Base-by-base conservation (phyloP, 1,139 yeast genomes). In the Saccharomyces uvarum region DNA sequence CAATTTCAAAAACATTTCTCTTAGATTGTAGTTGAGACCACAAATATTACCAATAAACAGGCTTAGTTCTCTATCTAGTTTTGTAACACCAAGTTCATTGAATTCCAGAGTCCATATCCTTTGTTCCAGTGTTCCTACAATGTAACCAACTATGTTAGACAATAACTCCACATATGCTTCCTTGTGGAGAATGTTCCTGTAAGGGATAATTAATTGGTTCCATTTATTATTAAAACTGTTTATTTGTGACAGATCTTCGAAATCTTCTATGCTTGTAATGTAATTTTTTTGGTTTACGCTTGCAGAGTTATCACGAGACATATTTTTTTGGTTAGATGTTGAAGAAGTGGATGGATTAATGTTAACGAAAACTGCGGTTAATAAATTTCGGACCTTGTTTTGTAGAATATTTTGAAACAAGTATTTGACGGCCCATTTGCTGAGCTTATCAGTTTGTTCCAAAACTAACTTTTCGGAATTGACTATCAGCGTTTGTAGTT, bases 71-170 rank as follows among this genome's bases (percentile, higher is more conserved):
- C 88, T 82, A 63, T 95, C 99, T 52, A 95, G 74, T 60, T 84
- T 86, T 38, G 90, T 78, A 0, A 96, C 84, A 0, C 98, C 98
- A 51, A 88, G 73, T 61, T 88, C 96, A 63, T 88, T 90, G 58
- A 89, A 82, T 53, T 82, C 82, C 48, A 88, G 75, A 3, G 76
- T 61, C 80, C 90, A 80, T 47, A 93, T 74, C 63, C 84, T 83
- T 61, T 80, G 77, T 64, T 91, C 97, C 4, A 88, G 65, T 47
- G 83, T 66, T 59, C 78, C 64, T 83, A 71, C 66, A 76, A 69
- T 19, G 74, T 63, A 42, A 77, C 77, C 79, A 1, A 86, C 83
- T 3, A 83, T 72, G 13, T 76, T 66, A 14, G 78, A 69, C 44
- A 88, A 70, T 44, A 88, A 71, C 52, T 76, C 77, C 38, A 71